Evolutionary conservation across 495 filamentous ascomycete genomes (phyloP).

Genomic region (Trichoderma erinaceum): DNA sequence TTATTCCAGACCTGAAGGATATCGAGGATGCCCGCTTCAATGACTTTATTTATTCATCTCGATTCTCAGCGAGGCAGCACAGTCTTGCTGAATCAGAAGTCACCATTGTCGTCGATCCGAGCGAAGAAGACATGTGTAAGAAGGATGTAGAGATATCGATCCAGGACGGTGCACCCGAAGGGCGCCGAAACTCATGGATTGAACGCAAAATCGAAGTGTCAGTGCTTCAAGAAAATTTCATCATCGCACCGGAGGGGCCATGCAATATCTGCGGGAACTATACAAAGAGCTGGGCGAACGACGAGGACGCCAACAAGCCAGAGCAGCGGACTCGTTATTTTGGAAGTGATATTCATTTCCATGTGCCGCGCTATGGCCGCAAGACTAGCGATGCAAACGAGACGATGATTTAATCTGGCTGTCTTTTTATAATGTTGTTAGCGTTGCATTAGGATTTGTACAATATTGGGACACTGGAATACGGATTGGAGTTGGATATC

Average conservation of each 20-base stretch:
- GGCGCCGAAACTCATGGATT: background rate
- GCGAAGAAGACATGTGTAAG: background rate
- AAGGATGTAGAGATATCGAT: background rate
- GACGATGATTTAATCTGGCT: background rate
- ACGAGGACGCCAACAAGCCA: background rate
- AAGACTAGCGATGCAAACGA: background rate
- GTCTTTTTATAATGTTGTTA: background rate
- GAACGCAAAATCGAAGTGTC: background rate
- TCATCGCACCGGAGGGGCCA: background rate
- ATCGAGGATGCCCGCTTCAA: background rate
- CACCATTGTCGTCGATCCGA: background rate
- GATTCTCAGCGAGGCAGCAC: background rate
- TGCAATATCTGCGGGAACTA: slow-evolving; percentile 4
- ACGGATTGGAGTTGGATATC: background rate
- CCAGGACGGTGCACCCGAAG: background rate
- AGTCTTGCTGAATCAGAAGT: background rate
- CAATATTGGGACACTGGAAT: background rate
- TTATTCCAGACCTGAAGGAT: background rate
- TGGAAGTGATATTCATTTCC: background rate
- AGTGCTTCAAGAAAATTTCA: background rate
- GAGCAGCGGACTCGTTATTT: background rate
- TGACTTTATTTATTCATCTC: background rate
- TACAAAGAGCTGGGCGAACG: slow-evolving; percentile 3
- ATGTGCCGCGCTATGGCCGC: background rate
- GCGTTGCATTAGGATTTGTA: background rate